These are phyloP conservation scores for Wallacemonas collosoma DNA, from an alignment of 208 protist genomes.

Conservation along the genomic window DNA sequence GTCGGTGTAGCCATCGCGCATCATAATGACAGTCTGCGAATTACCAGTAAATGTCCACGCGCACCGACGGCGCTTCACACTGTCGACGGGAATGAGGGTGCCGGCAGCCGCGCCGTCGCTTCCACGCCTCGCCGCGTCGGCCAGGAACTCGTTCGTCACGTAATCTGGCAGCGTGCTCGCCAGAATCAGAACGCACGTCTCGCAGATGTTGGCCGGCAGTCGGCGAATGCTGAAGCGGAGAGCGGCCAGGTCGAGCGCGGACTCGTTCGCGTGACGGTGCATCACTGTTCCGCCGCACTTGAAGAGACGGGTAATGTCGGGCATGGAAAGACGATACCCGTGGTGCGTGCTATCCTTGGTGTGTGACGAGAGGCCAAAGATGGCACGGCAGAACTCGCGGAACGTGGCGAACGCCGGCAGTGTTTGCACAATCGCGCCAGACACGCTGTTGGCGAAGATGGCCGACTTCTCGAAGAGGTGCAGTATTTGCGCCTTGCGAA, in stretches of 20 bases:
- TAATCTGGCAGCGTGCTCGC: slow-evolving; percentile 53
- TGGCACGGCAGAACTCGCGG: slow-evolving; percentile 68
- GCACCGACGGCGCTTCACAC: slow-evolving; percentile 57
- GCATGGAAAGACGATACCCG: slow-evolving; percentile 59
- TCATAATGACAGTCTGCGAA: slow-evolving; percentile 78
- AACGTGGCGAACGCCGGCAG: slow-evolving; percentile 70
- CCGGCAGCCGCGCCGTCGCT: slow-evolving; percentile 11
- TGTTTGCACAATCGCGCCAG: slow-evolving; percentile 66
- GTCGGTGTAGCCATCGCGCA: slow-evolving; percentile 86
- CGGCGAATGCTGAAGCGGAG: slow-evolving; percentile 66
- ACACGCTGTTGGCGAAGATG: slow-evolving; percentile 83
- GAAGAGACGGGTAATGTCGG: slow-evolving; percentile 53
- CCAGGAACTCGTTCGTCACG: slow-evolving; percentile 58
- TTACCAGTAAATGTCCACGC: slow-evolving; percentile 66
- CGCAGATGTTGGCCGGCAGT: slow-evolving; percentile 65
- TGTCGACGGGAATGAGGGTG: slow-evolving; percentile 43
- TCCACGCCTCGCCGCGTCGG: slow-evolving; percentile 30
- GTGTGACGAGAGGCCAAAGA: slow-evolving; percentile 67
- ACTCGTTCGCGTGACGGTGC: slow-evolving; percentile 53
- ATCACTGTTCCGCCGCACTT: slow-evolving; percentile 53
- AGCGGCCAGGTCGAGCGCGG: slow-evolving; percentile 66
- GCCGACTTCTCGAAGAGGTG: slow-evolving; percentile 64
- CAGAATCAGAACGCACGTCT: slow-evolving; percentile 68
- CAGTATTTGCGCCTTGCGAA: slow-evolving; percentile 67
- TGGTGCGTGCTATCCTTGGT: slow-evolving; percentile 28